Evolutionary conservation across 331 rosid genomes (phyloP), one percentile per base, ranked within the genome.

Genomic region (Quercus tomentella): DNA sequence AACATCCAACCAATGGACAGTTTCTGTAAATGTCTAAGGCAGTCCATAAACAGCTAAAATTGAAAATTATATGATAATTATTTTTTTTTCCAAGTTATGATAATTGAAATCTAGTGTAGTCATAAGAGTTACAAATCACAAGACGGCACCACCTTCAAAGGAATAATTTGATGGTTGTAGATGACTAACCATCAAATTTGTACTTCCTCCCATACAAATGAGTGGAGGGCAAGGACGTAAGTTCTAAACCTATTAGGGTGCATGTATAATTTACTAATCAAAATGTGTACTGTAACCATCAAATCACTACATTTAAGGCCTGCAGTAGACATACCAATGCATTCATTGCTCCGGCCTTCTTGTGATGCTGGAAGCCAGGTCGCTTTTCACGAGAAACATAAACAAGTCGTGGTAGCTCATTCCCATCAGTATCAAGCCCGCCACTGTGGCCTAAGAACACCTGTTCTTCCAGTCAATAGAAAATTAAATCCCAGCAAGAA

Each of bases 341-440:
- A 90, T 96, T 96, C 99, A 96, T 96, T 75, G 97, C 98, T 90
- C 99, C 99, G 17, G 99, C 99, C 79, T 96, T 96, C 86, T 96
- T 96, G 97, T 96, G 99, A 91, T 96, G 99, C 86, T 96, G 98
- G 88, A 96, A 96, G 81, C 98, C 98, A 0, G 99, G 99, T 70
- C 99, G 88, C 91, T 96, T 96, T 85, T 96, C 99, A 93, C 98
- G 99, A 87, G 99, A 96, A 86, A 92, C 97, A 86, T 96, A 96
- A 75, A 96, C 99, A 90, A 96, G 99, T 83, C 99, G 91, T 21
- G 99, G 99, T 9, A 96, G 91, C 81, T 96, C 99, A 88, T 96
- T 96, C 71, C 99, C 99, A 87, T 96, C 99, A 12, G 98, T 93
- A 85, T 93, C 98, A 74, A 96, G 88, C 70, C 99, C 99, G 57